phyloP scores from a whole-genome alignment of 805 yeast species.

The Candida ipomoeae region DNA sequence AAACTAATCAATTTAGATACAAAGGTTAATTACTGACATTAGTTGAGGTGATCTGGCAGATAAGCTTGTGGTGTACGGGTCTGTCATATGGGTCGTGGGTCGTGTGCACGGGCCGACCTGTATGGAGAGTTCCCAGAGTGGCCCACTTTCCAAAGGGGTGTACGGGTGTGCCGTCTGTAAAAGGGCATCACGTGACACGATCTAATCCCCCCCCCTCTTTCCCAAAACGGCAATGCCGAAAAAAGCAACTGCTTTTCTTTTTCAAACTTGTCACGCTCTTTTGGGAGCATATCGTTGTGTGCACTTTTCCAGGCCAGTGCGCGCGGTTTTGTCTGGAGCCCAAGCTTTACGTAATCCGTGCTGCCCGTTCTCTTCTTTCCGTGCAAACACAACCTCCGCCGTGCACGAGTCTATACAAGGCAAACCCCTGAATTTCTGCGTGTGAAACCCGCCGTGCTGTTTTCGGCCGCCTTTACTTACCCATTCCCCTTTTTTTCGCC shows the following conservation, averaged over 20 bases:
- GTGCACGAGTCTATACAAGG: background rate
- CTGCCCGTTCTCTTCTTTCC: constrained; percentile 1
- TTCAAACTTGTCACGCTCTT: background rate
- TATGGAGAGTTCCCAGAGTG: too few species aligned
- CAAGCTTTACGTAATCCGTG: constrained; percentile 1
- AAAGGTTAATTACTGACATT: too few species aligned
- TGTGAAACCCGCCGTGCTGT: background rate
- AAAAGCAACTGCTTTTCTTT: background rate
- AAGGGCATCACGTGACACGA: background rate
- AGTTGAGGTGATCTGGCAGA: too few species aligned
- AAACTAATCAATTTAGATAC: too few species aligned
- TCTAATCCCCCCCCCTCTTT: background rate
- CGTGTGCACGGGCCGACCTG: too few species aligned
- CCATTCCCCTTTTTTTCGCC: background rate
- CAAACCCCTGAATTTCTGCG: background rate
- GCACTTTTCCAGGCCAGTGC: constrained; percentile 5
- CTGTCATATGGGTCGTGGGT: too few species aligned
- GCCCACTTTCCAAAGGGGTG: background rate
- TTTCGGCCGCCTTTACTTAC: background rate
- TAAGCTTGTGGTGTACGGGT: too few species aligned
- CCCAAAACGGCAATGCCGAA: too few species aligned
- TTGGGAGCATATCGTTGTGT: background rate
- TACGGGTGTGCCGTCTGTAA: background rate
- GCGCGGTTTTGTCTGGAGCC: constrained; percentile 1
- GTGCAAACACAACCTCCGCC: background rate